Base-by-base conservation (phyloP, 1,284 basidiomycete genomes). In the Paramarasmius palmivorus region DNA sequence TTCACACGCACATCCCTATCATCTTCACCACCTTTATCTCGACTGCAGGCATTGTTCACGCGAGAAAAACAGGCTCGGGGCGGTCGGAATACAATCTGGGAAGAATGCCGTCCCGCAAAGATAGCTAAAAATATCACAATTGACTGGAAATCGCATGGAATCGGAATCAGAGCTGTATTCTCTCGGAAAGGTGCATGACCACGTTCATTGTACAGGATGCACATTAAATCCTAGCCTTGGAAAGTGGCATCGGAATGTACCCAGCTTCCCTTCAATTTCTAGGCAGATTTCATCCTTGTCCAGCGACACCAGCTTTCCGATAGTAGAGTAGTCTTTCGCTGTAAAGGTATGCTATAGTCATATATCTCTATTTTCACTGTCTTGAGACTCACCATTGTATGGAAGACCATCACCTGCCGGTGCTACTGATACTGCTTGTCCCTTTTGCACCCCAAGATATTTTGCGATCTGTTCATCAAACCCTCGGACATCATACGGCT, bases 231-330 rank as follows among this genome's bases (percentile, higher is more conserved):
- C 68, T 38, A 77, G 58, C 12, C 73, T 64, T 45, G 83, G 82
- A 65, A 84, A 84, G 64, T 84, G 82, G 50, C 73, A 77, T 32
- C 71, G 70, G 35, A 82, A 60, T 7, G 65, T 59, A 1, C 76
- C 77, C 23, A 25, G 66, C 63, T 2, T 59, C 1, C 73, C 76
- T 42, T 68, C 54, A 1, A 76, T 72, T 62, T 82, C 75, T 32
- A 84, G 61, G 3, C 78, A 74, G n/a, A 76, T 65, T 57, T 84
- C 79, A 56, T 81, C 76, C 25, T 62, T 67, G 60, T 69, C 79
- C 34, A 83, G 66, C 1, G 72, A 75, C 5, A 83, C 66, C 15
- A 86, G 72, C 50, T 71, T 78, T 4, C 82, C 83, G 3, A 63
- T 50, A 0, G 81, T 82, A 3, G 74, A 25, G 20, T 25, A 44